A percentile compares a stretch with the other conserved stretches of the same genome.
Conservation (phyloP, 345 rosid genomes). For the Heritiera fomes region DNA sequence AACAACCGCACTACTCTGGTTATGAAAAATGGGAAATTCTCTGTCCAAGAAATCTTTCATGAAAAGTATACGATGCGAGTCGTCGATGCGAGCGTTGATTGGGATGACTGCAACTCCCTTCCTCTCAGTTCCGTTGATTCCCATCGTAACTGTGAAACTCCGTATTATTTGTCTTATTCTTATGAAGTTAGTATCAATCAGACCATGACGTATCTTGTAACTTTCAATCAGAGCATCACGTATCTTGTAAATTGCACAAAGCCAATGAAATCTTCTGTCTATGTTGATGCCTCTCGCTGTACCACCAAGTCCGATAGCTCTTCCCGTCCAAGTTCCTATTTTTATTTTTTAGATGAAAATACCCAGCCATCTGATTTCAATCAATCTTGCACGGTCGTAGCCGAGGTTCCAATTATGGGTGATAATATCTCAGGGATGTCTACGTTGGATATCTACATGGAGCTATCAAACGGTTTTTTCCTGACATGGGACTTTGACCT, state of each 20-base stretch:
- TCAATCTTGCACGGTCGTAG: neutral
- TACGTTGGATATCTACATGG: neutral
- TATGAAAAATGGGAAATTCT: no score
- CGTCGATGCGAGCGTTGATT: no score
- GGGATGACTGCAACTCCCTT: no score
- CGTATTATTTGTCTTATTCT: no score
- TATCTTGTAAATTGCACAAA: neutral
- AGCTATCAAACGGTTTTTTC: neutral
- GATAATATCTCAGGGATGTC: neutral
- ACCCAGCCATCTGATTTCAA: neutral
- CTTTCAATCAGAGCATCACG: neutral
- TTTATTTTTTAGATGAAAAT: neutral
- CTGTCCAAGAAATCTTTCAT: no score
- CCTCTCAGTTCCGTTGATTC: no score
- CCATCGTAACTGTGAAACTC: no score
- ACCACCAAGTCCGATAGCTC: neutral
- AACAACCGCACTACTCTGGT: no score
- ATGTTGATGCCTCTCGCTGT: constrained; percentile 2
- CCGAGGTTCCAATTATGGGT: neutral
- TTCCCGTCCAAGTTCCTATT: neutral
- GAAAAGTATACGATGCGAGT: no score
- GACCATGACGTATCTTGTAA: no score
- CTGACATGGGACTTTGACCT: no score
- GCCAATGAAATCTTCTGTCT: neutral
- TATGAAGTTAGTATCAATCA: no score